Conservation (phyloP, 2,329 filamentous ascomycete genomes). For the Claviceps arundinis region DNA sequence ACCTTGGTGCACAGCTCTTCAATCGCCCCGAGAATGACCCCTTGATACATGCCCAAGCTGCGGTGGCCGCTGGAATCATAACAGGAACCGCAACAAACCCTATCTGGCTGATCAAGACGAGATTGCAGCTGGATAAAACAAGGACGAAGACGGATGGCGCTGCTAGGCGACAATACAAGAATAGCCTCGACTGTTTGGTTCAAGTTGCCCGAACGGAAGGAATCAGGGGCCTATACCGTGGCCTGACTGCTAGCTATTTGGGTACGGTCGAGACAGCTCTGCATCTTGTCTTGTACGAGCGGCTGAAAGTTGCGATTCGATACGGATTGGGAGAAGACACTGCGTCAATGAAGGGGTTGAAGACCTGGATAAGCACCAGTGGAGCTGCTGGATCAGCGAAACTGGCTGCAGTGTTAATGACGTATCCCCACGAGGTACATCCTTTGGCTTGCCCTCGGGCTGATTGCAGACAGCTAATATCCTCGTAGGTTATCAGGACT, state of each 20-base stretch:
- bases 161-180: constrained; percentile 44
- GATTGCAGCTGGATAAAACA: constrained; percentile 52
- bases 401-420: constrained; percentile 60
- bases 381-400: constrained; percentile 69
- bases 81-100: constrained; percentile 63
- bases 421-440: constrained; percentile 70
- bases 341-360: constrained; percentile 52
- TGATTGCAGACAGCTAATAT: not conserved
- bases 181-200: constrained; percentile 53
- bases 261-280: constrained; percentile 56
- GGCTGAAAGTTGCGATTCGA: constrained; percentile 38
- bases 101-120: constrained; percentile 62
- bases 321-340: constrained; percentile 38
- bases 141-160: constrained; percentile 31
- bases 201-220: constrained; percentile 54
- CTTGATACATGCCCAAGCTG: constrained; percentile 48
- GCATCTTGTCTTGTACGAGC: constrained; percentile 61
- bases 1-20: constrained; percentile 46
- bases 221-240: constrained; percentile 50
- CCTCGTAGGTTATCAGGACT: constrained; percentile 27
- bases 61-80: constrained; percentile 49
- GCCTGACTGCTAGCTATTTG: constrained; percentile 54
- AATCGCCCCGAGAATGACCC: constrained; percentile 43
- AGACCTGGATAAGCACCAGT: constrained; percentile 60
- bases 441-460: not conserved